Percentiles rank a stretch among this genome's conserved stretches.
Evolutionary conservation across 1,284 basidiomycete genomes (phyloP).

Genomic region (Wolfiporia cocos): DNA sequence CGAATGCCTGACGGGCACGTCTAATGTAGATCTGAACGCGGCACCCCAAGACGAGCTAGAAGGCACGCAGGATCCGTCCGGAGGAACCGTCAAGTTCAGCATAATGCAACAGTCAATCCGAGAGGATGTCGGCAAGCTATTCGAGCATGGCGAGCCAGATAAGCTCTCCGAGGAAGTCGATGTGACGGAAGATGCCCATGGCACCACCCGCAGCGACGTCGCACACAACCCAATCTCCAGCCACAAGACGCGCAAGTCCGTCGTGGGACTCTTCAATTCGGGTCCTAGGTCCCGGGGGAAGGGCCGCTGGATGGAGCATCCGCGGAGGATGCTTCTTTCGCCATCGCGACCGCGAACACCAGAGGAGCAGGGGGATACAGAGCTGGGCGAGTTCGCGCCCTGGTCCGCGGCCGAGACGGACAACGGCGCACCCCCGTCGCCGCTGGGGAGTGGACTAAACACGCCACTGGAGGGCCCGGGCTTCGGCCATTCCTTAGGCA

Average conservation of each 20-base stretch:
- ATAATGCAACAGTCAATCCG: conserved; percentile 37
- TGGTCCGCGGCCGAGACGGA: conserved; percentile 24
- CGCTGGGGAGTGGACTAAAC: conserved; percentile 12
- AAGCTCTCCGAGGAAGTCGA: conserved; percentile 26
- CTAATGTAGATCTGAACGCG: conserved; percentile 39
- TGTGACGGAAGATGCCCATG: conserved; percentile 29
- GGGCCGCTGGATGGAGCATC: no score
- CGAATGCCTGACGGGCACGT: conserved; percentile 59
- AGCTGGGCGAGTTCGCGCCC: conserved; percentile 13
- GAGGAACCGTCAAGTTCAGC: conserved; percentile 36
- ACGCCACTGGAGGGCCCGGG: conserved; percentile 12
- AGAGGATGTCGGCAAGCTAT: conserved; percentile 18
- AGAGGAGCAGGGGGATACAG: not conserved
- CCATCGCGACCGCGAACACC: conserved; percentile 16
- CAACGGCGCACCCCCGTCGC: conserved; percentile 16
- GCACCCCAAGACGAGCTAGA: conserved; percentile 29
- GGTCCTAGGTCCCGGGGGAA: conserved; percentile 3
- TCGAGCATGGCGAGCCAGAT: conserved; percentile 17
- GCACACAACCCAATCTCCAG: conserved; percentile 3
- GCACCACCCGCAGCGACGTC: conserved; percentile 23
- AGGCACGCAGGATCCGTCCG: conserved; percentile 1
- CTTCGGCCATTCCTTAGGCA: conserved; percentile 41
- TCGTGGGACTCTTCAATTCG: conserved; percentile 58
- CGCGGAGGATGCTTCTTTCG: not conserved
- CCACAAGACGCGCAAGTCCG: conserved; percentile 45